Evolutionary conservation across 768 basidiomycete species (phyloP).

Genomic region (Boletus vinaceobasis): DNA sequence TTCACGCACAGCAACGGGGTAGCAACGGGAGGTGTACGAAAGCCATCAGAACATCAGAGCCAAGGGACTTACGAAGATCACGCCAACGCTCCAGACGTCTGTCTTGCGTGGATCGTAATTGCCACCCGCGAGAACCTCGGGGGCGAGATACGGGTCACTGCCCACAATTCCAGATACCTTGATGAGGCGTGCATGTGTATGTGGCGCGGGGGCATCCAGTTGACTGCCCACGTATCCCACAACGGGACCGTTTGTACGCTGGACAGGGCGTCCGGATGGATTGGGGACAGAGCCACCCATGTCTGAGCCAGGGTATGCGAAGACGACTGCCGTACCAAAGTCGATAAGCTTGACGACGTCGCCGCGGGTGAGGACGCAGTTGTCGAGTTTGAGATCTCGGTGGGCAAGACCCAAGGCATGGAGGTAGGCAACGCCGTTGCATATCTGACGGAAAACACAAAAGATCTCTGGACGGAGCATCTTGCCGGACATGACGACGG

Average conservation of each 20-base stretch:
- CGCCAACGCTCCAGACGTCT: constrained; percentile 97
- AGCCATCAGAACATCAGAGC: neutral
- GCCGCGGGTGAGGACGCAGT: constrained; percentile 96
- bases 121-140: constrained; percentile 81
- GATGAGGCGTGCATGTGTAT: constrained; percentile 42
- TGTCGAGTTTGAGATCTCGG: constrained; percentile 98
- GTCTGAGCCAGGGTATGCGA: constrained; percentile 94
- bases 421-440: constrained; percentile 96
- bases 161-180: constrained; percentile 90
- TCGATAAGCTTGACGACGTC: constrained; percentile 99
- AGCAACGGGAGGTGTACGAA: neutral
- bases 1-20: neutral
- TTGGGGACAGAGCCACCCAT: constrained; percentile 33
- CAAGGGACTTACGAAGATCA: constrained; percentile 79
- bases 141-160: constrained; percentile 96
- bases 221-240: constrained; percentile 20
- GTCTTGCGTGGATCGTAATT: constrained; percentile 95
- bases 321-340: constrained; percentile 99
- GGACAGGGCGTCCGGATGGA: constrained; percentile 5
- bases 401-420: constrained; percentile 98
- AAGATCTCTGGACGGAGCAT: constrained; percentile 98
- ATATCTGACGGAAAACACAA: constrained; percentile 98
- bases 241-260: constrained; percentile 2
- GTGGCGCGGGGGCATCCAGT: constrained; percentile 31
- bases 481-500: constrained; percentile 98